Evolutionary conservation across 768 basidiomycete species (phyloP).

Genomic region (Mycena indigotica): DNA sequence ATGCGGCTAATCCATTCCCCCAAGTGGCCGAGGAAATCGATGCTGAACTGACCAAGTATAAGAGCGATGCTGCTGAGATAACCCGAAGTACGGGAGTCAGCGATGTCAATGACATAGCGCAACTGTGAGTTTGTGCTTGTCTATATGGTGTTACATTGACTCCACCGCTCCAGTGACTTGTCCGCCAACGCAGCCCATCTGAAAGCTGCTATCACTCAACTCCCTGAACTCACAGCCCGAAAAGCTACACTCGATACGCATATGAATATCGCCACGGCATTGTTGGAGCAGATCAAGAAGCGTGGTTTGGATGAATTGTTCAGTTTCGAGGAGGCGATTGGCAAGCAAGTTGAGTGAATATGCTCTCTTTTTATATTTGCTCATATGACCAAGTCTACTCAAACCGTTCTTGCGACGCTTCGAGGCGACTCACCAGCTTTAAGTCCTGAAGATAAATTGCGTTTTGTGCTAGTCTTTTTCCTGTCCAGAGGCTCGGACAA

Average conservation of each 20-base stretch:
- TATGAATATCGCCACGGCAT: constrained; percentile 97
- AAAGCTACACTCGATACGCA: constrained; percentile 97
- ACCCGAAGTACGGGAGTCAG: constrained; percentile 95
- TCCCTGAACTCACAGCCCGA: constrained; percentile 94
- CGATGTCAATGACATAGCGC: constrained; percentile 92
- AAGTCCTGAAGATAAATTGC: constrained; percentile 82
- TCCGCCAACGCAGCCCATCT: constrained; percentile 91
- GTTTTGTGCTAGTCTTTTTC: constrained; percentile 93
- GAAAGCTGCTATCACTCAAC: constrained; percentile 94
- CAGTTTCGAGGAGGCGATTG: constrained; percentile 89
- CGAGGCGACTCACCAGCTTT: constrained; percentile 68
- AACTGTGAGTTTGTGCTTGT: constrained; percentile 62
- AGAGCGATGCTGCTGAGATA: constrained; percentile 95
- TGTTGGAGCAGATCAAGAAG: constrained; percentile 93
- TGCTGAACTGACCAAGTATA: constrained; percentile 85
- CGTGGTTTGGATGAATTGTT: constrained; percentile 96
- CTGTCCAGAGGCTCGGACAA: constrained; percentile 78
- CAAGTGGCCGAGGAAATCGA: constrained; percentile 99
- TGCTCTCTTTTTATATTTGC: neutral
- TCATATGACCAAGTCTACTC: constrained; percentile 56
- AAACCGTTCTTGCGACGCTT: constrained; percentile 84
- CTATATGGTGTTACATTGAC: constrained; percentile 1
- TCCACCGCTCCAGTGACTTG: constrained; percentile 63
- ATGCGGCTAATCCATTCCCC: constrained; percentile 95
- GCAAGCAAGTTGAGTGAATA: constrained; percentile 66